These are phyloP conservation scores for Tolypocladium ophioglossoides DNA, from an alignment of 2,329 filamentous ascomycete species.

Conservation along the genomic window DNA sequence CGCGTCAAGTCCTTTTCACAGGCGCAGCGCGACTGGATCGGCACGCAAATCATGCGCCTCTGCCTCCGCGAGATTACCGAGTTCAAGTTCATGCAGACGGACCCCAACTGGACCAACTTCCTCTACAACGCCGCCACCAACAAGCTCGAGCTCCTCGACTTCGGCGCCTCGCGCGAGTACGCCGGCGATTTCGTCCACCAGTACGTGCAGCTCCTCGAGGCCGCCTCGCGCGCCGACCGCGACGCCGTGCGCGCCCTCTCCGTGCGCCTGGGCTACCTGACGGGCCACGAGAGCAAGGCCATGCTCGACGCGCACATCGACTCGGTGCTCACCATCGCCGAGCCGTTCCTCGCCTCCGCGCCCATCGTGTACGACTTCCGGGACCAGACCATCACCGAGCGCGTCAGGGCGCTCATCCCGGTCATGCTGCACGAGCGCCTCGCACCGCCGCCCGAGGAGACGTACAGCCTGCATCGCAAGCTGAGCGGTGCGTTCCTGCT, in stretches of 20 bases:
- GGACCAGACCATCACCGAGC: constrained; percentile 91
- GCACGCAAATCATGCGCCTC: constrained; percentile 82
- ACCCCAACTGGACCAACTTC: constrained; percentile 99
- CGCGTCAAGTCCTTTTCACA: constrained; percentile 67
- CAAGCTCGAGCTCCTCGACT: constrained; percentile 85
- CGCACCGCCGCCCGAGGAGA: constrained; percentile 90
- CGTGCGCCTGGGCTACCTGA: constrained; percentile 77
- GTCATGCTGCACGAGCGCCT: constrained; percentile 86
- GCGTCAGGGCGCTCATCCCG: constrained; percentile 79
- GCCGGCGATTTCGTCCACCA: constrained; percentile 67
- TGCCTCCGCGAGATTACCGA: constrained; percentile 89
- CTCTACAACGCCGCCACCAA: constrained; percentile 66
- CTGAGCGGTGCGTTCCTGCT: constrained; percentile 89
- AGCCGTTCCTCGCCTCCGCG: constrained; percentile 71
- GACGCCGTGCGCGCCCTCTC: constrained; percentile 55
- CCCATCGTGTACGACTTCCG: constrained; percentile 85
- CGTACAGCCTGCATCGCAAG: constrained; percentile 90
- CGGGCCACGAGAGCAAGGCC: constrained; percentile 69
- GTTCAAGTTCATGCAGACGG: constrained; percentile 98
- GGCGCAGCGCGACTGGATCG: constrained; percentile 87
- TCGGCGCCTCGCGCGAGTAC: constrained; percentile 84
- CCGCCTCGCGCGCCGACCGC: constrained; percentile 63
- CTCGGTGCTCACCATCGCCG: constrained; percentile 79
- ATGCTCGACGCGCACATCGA: constrained; percentile 91
- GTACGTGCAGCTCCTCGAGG: constrained; percentile 72